Conservation (phyloP, 208 protist genomes). For the Leishmania tropica region DNA sequence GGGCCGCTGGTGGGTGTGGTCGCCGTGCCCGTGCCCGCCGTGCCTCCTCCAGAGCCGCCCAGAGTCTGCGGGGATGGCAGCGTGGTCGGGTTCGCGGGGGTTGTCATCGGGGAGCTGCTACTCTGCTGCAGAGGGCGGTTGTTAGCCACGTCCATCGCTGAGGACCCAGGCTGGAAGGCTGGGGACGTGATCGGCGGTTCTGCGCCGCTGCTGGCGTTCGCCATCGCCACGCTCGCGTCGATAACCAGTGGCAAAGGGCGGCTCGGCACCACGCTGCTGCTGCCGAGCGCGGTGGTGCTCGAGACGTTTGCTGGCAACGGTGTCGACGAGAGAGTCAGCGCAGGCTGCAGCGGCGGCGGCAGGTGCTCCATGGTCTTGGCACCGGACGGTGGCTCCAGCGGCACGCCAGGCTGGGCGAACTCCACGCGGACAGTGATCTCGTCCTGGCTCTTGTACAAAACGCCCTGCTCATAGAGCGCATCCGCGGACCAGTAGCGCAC, state of each 20-base stretch:
- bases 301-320: conserved; percentile 16
- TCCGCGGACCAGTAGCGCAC: conserved; percentile 44
- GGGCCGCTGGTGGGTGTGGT: conserved; percentile 11
- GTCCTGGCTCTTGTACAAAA: conserved; percentile 61
- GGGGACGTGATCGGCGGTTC: conserved; percentile 27
- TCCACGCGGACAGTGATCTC: conserved; percentile 55
- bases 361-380: neutral
- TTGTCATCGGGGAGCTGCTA: conserved; percentile 3
- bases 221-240: conserved; percentile 1
- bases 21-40: neutral
- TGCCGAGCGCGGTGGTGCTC: conserved; percentile 3
- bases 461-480: conserved; percentile 44
- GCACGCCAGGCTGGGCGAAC: conserved; percentile 41
- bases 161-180: conserved; percentile 27
- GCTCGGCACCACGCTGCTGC: neutral
- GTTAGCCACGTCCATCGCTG: conserved; percentile 8
- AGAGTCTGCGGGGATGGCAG: neutral
- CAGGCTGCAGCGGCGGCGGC: conserved; percentile 25
- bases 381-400: conserved; percentile 21
- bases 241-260: neutral
- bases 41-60: conserved; percentile 2
- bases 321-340: conserved; percentile 8
- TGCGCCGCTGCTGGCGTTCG: conserved; percentile 3
- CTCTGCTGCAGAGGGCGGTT: conserved; percentile 3
- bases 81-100: conserved; percentile 2